These are phyloP conservation scores for Metarhizium album DNA, from an alignment of 2,329 filamentous ascomycete genomes.

Conservation along the genomic window DNA sequence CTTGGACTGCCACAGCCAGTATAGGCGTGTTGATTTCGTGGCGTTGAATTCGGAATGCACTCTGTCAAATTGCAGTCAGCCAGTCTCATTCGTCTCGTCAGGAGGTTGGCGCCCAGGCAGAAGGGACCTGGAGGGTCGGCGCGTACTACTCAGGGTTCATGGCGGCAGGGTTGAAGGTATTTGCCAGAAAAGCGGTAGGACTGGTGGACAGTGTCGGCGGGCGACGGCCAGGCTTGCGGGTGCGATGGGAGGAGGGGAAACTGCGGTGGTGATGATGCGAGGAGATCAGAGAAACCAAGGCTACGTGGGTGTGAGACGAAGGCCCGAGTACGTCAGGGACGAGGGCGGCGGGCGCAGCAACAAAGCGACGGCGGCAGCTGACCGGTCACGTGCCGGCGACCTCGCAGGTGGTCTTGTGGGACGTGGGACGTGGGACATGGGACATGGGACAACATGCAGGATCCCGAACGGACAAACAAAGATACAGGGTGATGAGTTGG, in stretches of 20 bases:
- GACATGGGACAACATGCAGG: not conserved
- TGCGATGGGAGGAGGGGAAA: slow-evolving; percentile 12
- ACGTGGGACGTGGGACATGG: not conserved
- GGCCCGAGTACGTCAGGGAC: slow-evolving; percentile 25
- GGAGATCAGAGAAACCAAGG: slow-evolving; percentile 15
- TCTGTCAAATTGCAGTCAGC: slow-evolving; percentile 6
- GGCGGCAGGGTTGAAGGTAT: slow-evolving; percentile 30
- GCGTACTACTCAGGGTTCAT: slow-evolving; percentile 94
- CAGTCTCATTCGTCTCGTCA: slow-evolving; percentile 11
- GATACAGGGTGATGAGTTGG: no score
- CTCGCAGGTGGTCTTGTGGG: no score
- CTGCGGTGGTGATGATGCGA: slow-evolving; percentile 15
- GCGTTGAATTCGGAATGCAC: not conserved
- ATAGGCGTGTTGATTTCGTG: not conserved
- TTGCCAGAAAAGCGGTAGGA: slow-evolving; percentile 3
- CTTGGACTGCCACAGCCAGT: not conserved
- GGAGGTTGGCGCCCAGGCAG: slow-evolving; percentile 19
- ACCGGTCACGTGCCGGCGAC: slow-evolving; percentile 16
- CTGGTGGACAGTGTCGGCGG: not conserved
- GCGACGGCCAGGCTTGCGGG: not conserved
- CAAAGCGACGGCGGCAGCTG: slow-evolving; percentile 14
- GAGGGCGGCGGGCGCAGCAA: slow-evolving; percentile 16
- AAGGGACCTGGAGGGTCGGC: slow-evolving; percentile 15
- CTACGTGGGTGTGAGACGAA: slow-evolving; percentile 10
- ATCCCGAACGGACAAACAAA: no score